Evolutionary conservation across 345 rosid species (phyloP), one percentile per base, ranked within the genome.

Genomic region (Capsella bursapastoris): DNA sequence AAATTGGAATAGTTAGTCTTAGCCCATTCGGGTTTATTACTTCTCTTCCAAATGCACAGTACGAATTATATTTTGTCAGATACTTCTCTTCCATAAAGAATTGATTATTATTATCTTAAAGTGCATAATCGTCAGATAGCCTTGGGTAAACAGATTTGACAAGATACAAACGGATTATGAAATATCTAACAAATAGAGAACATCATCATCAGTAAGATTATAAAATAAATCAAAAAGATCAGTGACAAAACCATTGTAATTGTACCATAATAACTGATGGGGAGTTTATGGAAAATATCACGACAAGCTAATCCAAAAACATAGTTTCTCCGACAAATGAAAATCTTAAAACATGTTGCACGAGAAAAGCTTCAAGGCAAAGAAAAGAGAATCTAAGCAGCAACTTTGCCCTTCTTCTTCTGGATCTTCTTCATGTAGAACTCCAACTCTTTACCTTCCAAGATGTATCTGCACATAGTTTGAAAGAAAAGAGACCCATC

Each of bases 381-480:
- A 45, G 9, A 8, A 37, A 52, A 50, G 8, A 45, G 60, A 57
- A 1, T 70, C 83, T 85, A 86, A 59, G 90, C 88, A 49, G 91
- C 87, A 49, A 83, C 84, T 86, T 85, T 91, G 69, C 97, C 97
- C 88, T 92, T 86, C 92, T 90, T 90, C 86, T 79, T 90, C 81
- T 88, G 96, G 16, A 89, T 28, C 86, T 92, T 87, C 89, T 85
- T 91, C 92, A 84, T 82, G 84, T 86, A 88, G 60, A 90, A 90
- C 29, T 88, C 97, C 31, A 90, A 71, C 79, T 88, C 94, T 79
- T 79, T 86, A 41, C 92, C 94, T 70, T 90, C 92, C 83, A 83
- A 78, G 15, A 84, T 88, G 64, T 84, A 92, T 59, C 92, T 88
- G 86, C 40, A 48, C 15, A 64, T 8, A 9, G 10, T 8, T 32